Conservation (phyloP, 495 filamentous ascomycete genomes). For the Hypoxylon perforatum region DNA sequence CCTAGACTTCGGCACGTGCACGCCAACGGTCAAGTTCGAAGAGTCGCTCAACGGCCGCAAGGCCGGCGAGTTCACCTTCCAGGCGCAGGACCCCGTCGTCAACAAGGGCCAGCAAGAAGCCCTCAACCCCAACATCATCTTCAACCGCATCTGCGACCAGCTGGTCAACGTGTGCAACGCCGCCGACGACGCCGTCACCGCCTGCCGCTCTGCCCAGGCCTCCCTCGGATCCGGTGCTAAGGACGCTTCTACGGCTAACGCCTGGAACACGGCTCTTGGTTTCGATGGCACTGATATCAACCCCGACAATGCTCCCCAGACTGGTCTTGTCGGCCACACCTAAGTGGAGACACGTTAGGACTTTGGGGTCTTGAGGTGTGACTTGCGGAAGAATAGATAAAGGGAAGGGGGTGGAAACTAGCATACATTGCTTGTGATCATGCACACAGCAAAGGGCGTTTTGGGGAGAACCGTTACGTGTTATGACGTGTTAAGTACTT, state of each 20-base stretch:
- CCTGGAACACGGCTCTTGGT: conserved; percentile 57
- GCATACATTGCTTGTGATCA: conserved; percentile 7
- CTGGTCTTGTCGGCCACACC: conserved; percentile 51
- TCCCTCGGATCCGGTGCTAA: conserved; percentile 52
- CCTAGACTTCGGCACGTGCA: conserved; percentile 66
- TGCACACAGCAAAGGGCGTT: conserved; percentile 20
- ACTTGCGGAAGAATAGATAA: background rate
- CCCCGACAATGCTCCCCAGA: conserved; percentile 52
- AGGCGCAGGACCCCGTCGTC: conserved; percentile 62
- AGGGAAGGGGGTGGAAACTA: background rate
- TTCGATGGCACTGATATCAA: conserved; percentile 55
- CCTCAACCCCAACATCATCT: conserved; percentile 72
- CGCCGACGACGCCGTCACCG: conserved; percentile 63
- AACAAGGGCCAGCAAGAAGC: conserved; percentile 65
- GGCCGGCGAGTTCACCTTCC: conserved; percentile 66
- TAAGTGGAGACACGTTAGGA: conserved; percentile 24
- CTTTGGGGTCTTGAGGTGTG: no score
- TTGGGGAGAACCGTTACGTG: conserved; percentile 13
- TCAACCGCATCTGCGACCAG: conserved; percentile 73
- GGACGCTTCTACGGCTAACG: conserved; percentile 54
- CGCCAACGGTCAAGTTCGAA: conserved; percentile 67
- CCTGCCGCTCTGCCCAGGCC: conserved; percentile 57
- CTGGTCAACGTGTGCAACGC: conserved; percentile 67
- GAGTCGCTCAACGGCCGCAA: conserved; percentile 61
- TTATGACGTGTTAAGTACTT: conserved; percentile 35